A percentile compares a stretch with the other conserved stretches of the same genome.
Evolutionary conservation across 495 filamentous ascomycete genomes (phyloP).

Genomic region (Trichoderma orchidacearum): DNA sequence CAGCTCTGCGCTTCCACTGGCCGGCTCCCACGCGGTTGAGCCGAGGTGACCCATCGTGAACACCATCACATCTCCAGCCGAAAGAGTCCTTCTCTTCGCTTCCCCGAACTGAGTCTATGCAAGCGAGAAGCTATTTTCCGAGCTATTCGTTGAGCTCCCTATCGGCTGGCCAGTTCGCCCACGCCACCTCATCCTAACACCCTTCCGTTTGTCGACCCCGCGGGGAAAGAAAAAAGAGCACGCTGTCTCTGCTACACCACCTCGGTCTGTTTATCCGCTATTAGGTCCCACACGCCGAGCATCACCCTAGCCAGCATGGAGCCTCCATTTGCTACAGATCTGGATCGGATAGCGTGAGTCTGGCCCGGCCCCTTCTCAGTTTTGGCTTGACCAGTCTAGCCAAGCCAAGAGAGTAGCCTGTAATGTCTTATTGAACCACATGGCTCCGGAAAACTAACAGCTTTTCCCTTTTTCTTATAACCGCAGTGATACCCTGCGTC

Average conservation of each 20-base stretch:
- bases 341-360: constrained; percentile 1
- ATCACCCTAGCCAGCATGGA: neutral
- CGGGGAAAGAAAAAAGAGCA: neutral
- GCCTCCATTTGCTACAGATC: constrained; percentile 1
- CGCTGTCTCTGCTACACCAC: neutral
- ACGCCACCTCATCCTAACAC: neutral
- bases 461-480: neutral
- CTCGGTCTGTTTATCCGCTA: neutral
- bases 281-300: neutral
- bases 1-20: too few relatives aligned
- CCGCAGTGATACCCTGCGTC: neutral
- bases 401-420: neutral
- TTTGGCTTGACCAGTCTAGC: neutral
- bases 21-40: too few relatives aligned
- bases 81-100: neutral
- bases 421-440: neutral
- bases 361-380: neutral
- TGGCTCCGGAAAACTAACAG: neutral
- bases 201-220: neutral
- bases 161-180: neutral
- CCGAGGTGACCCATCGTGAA: neutral
- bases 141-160: too few relatives aligned
- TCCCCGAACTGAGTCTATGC: neutral
- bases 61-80: neutral
- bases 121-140: neutral